A percentile compares a stretch with the other conserved stretches of the same genome.
Evolutionary conservation across 495 filamentous ascomycete genomes (phyloP).

Genomic region (Cercophora newfieldiana): DNA sequence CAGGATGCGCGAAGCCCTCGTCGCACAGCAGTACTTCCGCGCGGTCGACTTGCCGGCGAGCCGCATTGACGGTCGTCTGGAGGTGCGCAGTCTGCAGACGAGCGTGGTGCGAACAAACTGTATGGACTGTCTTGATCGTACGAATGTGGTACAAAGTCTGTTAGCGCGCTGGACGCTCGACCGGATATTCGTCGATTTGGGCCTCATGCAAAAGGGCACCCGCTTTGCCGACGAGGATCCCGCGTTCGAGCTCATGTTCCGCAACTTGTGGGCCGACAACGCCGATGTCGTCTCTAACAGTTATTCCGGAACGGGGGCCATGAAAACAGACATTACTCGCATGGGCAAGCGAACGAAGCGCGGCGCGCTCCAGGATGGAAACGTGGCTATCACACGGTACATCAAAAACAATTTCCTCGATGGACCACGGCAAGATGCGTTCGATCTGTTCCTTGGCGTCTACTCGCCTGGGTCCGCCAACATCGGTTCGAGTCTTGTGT

Average conservation of each 20-base stretch:
- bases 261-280: conserved; percentile 97
- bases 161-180: conserved; percentile 85
- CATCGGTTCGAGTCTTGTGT: conserved; percentile 65
- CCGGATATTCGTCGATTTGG: conserved; percentile 79
- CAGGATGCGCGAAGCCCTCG: conserved; percentile 68
- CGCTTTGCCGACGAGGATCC: conserved; percentile 66
- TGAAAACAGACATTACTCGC: conserved; percentile 95
- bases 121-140: conserved; percentile 98
- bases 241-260: conserved; percentile 82
- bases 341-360: conserved; percentile 81
- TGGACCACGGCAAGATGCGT: conserved; percentile 90
- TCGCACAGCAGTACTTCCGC: conserved; percentile 85
- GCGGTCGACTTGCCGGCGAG: conserved; percentile 78
- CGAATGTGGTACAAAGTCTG: conserved; percentile 97
- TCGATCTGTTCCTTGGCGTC: conserved; percentile 86
- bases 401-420: conserved; percentile 89
- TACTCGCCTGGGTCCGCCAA: conserved; percentile 70
- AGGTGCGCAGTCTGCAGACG: conserved; percentile 75
- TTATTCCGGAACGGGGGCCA: conserved; percentile 91
- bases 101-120: conserved; percentile 95
- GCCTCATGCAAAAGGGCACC: conserved; percentile 69
- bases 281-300: conserved; percentile 89
- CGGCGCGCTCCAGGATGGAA: conserved; percentile 78
- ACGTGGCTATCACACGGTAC: conserved; percentile 82
- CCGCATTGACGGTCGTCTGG: conserved; percentile 63